phyloP scores from a whole-genome alignment of 2,329 filamentous ascomycete genomes.

The Mycosphaerella sp. region DNA sequence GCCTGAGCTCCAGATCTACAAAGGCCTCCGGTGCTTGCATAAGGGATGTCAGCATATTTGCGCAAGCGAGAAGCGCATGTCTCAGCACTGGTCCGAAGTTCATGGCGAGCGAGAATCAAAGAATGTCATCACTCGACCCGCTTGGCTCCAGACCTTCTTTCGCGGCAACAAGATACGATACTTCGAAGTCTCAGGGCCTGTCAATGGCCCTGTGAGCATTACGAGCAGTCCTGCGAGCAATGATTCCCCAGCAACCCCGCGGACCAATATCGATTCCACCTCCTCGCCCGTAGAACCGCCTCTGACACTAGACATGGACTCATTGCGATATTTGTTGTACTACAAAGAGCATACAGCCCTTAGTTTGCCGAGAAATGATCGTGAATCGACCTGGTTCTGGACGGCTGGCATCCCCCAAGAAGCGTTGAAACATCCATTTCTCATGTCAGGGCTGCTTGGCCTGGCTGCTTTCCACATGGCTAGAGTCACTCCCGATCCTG shows the following conservation, averaged over 20 bases:
- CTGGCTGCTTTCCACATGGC: conserved; percentile 10
- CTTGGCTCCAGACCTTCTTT: conserved; percentile 21
- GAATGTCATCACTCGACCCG: conserved; percentile 12
- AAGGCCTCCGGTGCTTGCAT: conserved; percentile 11
- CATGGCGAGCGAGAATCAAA: conserved; percentile 19
- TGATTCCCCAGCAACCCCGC: not conserved
- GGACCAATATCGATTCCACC: not conserved
- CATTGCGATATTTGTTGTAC: conserved; percentile 10
- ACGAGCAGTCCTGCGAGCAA: conserved; percentile 5
- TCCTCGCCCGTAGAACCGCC: not conserved
- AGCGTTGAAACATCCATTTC: conserved; percentile 12
- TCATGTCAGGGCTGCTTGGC: conserved; percentile 13
- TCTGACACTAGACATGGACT: conserved; percentile 10
- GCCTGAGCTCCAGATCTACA: conserved; percentile 12
- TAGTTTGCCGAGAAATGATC: conserved; percentile 5
- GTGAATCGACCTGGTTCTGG: conserved; percentile 11
- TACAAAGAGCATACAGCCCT: conserved; percentile 5
- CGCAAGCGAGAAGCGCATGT: conserved; percentile 19
- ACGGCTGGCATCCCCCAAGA: conserved; percentile 9
- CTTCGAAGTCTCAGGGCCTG: conserved; percentile 16
- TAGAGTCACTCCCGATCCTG: not conserved
- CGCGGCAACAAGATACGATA: conserved; percentile 21
- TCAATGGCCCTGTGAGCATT: not conserved
- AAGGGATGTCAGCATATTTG: conserved; percentile 15
- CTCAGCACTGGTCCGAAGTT: conserved; percentile 15